Base-by-base conservation (phyloP, 371 early-diverging fungal genomes). In the Apophysomyces ossiformis region DNA sequence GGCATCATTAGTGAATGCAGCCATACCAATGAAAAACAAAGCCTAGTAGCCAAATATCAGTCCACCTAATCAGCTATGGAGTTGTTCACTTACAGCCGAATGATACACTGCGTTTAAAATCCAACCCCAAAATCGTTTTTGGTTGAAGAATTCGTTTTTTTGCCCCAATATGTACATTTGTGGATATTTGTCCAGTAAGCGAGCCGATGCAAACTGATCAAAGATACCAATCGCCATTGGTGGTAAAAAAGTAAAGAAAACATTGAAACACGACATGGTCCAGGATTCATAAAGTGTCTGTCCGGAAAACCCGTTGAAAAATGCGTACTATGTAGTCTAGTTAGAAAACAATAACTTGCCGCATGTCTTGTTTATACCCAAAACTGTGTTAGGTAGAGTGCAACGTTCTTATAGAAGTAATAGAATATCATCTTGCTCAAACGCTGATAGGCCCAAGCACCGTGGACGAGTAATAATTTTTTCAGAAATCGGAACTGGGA, bases 401-500 rank as follows among this genome's bases (percentile, higher is more conserved):
- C 90, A 56, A 98, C 96, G 71, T 98, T 98, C 78, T 98, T 98
- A 87, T 95, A 96, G 80, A 98, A 96, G 72, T 88, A 97, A 77
- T 83, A 96, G 70, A 93, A 86, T 66, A 93, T 93, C 81, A 94
- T 81, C 71, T 93, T 93, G 70, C 92, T 88, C 37, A 96, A 79
- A 26, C 97, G 82, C 65, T 94, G 93, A 70, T 97, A 97, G 58
- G 93, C 90, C 95, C 95, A 97, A 1, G 93, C 85, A 39, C 98
- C 98, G 72, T 97, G 98, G 1, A 97, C 96, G 12, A 97, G 82
- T 37, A 97, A 76, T 37, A 97, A 81, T 67, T 94, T 94, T 67
- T 89, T 89, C 58, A 99, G 76, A 71, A 87, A 92, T 56, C 90
- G 85, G 85, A 99, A 99, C 71, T 96, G 94, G 7, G 93, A 92